phyloP scores from a whole-genome alignment of 345 rosid genomes.

The Clausena lansium region DNA sequence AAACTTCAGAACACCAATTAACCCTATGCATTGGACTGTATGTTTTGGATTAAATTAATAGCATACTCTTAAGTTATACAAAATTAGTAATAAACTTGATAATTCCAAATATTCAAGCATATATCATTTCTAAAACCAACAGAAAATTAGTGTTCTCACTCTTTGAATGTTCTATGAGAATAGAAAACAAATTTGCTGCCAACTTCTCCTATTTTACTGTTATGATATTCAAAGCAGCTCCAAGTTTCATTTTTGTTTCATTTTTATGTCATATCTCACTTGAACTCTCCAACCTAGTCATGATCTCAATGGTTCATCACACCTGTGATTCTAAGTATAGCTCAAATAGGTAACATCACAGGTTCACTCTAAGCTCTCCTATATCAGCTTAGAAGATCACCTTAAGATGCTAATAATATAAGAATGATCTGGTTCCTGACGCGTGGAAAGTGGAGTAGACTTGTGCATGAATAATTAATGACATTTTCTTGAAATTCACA shows the following conservation, averaged over 20 bases:
- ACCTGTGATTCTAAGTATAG: not conserved
- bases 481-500: not conserved
- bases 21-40: not conserved
- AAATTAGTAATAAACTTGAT: not conserved
- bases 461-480: not conserved
- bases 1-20: not conserved
- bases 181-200: not conserved
- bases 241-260: too few species aligned
- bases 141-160: not conserved
- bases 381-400: not conserved
- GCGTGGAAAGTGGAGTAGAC: not conserved
- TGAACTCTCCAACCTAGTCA: not conserved
- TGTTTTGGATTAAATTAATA: not conserved
- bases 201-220: too few species aligned
- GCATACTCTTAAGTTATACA: too few species aligned
- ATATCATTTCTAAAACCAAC: not conserved
- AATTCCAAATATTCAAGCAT: not conserved
- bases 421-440: not conserved
- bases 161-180: not conserved
- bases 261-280: not conserved
- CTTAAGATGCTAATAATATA: not conserved
- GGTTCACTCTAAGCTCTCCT: not conserved
- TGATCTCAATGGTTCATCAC: not conserved
- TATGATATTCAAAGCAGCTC: not conserved
- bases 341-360: not conserved